phyloP scores from a whole-genome alignment of 2,329 filamentous ascomycete genomes.

The Leptodontidium sp. region DNA sequence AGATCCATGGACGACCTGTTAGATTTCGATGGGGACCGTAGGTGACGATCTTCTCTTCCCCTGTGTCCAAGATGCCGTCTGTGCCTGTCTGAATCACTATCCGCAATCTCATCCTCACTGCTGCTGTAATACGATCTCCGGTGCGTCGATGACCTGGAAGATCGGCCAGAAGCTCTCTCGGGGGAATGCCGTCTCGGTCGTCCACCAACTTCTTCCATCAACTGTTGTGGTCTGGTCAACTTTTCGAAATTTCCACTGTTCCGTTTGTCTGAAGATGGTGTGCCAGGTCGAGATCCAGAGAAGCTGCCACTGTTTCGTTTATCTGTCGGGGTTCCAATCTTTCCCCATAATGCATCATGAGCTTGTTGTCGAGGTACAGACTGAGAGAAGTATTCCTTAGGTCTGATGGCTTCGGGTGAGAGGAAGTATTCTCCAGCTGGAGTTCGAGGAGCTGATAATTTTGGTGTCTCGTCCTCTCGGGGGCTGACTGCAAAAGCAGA shows the following conservation, averaged over 20 bases:
- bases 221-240: slow-evolving; percentile 37
- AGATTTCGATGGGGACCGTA: slow-evolving; percentile 39
- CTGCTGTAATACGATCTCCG: slow-evolving; percentile 38
- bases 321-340: slow-evolving; percentile 41
- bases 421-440: slow-evolving; percentile 51
- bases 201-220: slow-evolving; percentile 36
- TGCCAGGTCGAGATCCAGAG: slow-evolving; percentile 34
- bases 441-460: slow-evolving; percentile 39
- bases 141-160: slow-evolving; percentile 37
- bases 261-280: slow-evolving; percentile 36
- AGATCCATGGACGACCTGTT: slow-evolving; percentile 38
- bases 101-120: slow-evolving; percentile 43
- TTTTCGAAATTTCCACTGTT: slow-evolving; percentile 39
- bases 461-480: slow-evolving; percentile 39
- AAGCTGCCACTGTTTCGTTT: slow-evolving; percentile 41
- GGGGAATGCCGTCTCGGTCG: slow-evolving; percentile 37
- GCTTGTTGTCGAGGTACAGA: slow-evolving; percentile 48
- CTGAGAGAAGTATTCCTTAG: slow-evolving; percentile 43
- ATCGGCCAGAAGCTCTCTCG: slow-evolving; percentile 33
- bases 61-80: slow-evolving; percentile 22
- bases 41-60: slow-evolving; percentile 33
- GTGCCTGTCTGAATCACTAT: slow-evolving; percentile 42
- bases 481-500: slow-evolving; percentile 39
- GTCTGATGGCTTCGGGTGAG: slow-evolving; percentile 55
- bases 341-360: slow-evolving; percentile 46